Conservation (phyloP, 768 basidiomycete species). For the Hirschioporus abietinus region DNA sequence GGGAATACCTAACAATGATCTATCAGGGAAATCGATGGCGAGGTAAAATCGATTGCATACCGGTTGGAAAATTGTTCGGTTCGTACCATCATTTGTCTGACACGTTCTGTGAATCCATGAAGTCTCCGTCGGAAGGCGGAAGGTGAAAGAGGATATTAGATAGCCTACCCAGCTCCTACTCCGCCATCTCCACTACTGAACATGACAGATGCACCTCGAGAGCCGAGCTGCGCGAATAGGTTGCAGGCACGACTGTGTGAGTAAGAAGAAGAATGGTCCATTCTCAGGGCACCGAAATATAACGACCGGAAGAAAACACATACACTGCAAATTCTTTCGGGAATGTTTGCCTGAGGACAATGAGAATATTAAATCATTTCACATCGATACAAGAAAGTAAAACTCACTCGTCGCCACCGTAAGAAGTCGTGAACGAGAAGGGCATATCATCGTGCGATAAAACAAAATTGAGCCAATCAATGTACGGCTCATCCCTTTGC, state of each 20-base stretch:
- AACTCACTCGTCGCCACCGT: slow-evolving; percentile 11
- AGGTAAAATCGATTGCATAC: not conserved
- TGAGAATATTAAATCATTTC: not conserved
- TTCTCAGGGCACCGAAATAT: not conserved
- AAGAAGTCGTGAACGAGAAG: slow-evolving; percentile 14
- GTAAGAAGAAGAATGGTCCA: not conserved
- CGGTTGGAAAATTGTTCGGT: slow-evolving; percentile 10
- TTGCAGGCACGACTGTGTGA: slow-evolving; percentile 15
- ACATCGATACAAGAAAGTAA: not conserved
- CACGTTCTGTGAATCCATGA: slow-evolving; percentile 11
- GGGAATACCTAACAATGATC: slow-evolving; percentile 11
- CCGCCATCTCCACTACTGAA: slow-evolving; percentile 18
- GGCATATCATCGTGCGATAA: slow-evolving; percentile 13
- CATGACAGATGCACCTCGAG: slow-evolving; percentile 15
- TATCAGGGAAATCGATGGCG: not conserved
- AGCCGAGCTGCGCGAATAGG: slow-evolving; percentile 18
- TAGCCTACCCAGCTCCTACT: slow-evolving; percentile 2
- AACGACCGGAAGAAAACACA: not conserved
- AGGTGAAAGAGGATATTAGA: not conserved
- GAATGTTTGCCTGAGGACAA: slow-evolving; percentile 8
- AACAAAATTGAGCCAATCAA: slow-evolving; percentile 20
- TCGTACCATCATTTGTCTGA: slow-evolving; percentile 15
- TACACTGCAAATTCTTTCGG: slow-evolving; percentile 15
- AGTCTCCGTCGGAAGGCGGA: slow-evolving; percentile 1
- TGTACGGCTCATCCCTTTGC: slow-evolving; percentile 21